Conservation (phyloP, 768 basidiomycete species). For the Fistulinella prunicolor region DNA sequence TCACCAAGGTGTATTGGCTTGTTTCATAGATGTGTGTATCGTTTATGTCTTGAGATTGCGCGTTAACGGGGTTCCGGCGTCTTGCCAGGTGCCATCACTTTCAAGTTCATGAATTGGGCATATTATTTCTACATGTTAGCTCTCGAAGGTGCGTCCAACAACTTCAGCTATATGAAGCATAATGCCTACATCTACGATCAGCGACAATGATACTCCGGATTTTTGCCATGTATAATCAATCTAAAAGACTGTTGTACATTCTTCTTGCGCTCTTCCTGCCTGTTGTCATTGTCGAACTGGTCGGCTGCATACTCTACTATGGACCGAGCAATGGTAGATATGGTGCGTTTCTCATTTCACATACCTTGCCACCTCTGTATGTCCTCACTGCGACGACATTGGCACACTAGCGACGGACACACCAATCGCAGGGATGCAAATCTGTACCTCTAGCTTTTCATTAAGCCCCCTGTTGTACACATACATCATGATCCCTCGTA, state of each 20-base stretch:
- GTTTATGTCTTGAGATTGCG: background rate
- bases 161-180: background rate
- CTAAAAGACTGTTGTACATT: background rate
- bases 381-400: background rate
- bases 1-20: background rate
- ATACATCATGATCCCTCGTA: slow-evolving; percentile 1
- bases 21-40: slow-evolving; percentile 4
- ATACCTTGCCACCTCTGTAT: background rate
- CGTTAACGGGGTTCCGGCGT: too few relatives aligned
- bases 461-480: slow-evolving; percentile 1
- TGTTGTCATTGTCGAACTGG: background rate
- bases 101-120: slow-evolving; percentile 9
- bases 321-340: slow-evolving; percentile 1
- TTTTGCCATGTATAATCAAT: slow-evolving; percentile 10
- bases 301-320: background rate
- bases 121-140: slow-evolving; percentile 7
- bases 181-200: background rate
- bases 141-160: slow-evolving; percentile 1
- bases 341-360: background rate
- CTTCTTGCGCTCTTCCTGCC: slow-evolving; percentile 1
- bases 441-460: background rate
- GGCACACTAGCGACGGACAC: background rate
- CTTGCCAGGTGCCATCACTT: background rate
- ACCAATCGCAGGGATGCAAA: background rate
- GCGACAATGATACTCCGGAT: slow-evolving; percentile 8